Conservation (phyloP, 106 monocot species). For the Dioscorea dumetorum region DNA sequence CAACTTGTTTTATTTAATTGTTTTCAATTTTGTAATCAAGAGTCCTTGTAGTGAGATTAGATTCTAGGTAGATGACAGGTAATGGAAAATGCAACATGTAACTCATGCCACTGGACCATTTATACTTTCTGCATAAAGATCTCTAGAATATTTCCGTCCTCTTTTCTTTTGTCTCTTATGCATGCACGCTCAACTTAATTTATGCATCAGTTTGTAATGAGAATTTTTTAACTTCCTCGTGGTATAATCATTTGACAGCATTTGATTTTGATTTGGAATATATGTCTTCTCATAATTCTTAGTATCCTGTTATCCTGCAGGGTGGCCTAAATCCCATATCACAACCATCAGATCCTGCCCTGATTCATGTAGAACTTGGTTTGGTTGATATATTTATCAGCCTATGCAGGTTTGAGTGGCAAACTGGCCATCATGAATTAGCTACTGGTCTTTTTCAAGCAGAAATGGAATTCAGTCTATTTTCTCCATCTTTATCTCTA, state of each 20-base stretch:
- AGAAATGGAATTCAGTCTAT: conserved; percentile 82
- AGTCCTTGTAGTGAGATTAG: no score
- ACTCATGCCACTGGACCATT: no score
- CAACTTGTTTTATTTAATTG: no score
- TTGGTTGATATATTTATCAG: conserved; percentile 80
- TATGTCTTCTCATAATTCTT: conserved; percentile 7
- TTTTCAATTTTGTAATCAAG: no score
- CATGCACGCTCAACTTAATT: no score
- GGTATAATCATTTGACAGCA: not conserved
- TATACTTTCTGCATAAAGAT: no score
- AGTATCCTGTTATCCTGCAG: conserved; percentile 22
- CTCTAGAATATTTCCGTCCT: no score
- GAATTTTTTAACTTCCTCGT: not conserved
- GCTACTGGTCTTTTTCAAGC: conserved; percentile 88
- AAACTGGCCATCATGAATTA: conserved; percentile 80
- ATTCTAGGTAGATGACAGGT: no score
- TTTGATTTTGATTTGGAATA: not conserved
- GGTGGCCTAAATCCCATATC: conserved; percentile 8
- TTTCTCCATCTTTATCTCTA: conserved; percentile 68
- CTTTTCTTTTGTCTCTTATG: no score
- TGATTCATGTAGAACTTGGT: conserved; percentile 64
- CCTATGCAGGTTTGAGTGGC: conserved; percentile 97
- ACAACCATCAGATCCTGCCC: conserved; percentile 24
- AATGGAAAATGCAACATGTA: no score
- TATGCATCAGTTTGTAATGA: no score